These are phyloP conservation scores for Paramecium biaurelia DNA, from an alignment of 73 alveolate species.

Conservation along the genomic window DNA sequence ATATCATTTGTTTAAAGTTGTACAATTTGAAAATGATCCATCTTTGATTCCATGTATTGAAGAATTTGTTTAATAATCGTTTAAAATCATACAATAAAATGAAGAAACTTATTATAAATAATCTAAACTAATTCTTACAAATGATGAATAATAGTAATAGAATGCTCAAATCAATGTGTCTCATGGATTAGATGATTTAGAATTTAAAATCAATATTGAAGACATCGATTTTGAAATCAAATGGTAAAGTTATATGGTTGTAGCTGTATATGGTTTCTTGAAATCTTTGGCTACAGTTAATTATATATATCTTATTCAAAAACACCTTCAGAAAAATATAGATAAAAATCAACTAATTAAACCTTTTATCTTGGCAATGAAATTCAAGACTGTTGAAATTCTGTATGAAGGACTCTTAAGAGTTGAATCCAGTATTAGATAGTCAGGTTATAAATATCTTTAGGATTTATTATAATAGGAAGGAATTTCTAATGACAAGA, in stretches of 20 bases:
- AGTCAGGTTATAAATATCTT: neutral
- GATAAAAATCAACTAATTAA: neutral
- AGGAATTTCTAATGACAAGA: neutral
- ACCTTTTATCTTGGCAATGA: neutral
- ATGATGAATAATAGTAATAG: neutral
- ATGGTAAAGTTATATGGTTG: conserved; percentile 6
- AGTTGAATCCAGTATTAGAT: conserved; percentile 17
- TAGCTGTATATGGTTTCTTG: neutral
- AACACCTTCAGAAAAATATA: neutral
- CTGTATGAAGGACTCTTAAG: conserved; percentile 25
- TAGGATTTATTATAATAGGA: neutral
- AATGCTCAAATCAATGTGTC: neutral
- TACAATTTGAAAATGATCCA: neutral
- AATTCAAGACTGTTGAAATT: neutral
- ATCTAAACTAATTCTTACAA: neutral
- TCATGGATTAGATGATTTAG: conserved; percentile 19
- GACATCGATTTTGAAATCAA: conserved; percentile 22
- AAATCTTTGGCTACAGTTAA: neutral
- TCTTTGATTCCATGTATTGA: neutral
- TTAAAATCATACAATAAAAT: neutral
- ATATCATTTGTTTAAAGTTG: neutral
- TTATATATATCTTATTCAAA: neutral
- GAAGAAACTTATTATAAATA: neutral
- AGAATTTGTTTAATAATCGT: neutral
- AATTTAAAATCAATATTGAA: conserved; percentile 22